Conservation (phyloP, 2,329 filamentous ascomycete genomes). For the Pseudogymnoascus sp. region DNA sequence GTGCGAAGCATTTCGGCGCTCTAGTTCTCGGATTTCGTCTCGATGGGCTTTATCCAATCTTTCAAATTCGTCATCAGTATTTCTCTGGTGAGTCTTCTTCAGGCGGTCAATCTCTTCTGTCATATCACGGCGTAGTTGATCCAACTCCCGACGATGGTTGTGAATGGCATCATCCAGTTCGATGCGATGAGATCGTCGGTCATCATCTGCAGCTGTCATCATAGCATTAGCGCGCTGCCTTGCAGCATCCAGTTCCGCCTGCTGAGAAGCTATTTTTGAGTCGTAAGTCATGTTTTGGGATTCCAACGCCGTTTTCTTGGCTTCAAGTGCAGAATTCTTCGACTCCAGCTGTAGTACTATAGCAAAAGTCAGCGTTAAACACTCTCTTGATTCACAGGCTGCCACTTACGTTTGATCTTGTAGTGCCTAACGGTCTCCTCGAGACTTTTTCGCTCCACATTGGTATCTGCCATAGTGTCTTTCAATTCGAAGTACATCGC, state of each 20-base stretch:
- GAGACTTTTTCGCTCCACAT: conserved; percentile 60
- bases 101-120: conserved; percentile 52
- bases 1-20: conserved; percentile 37
- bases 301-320: conserved; percentile 16
- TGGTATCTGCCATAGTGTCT: conserved; percentile 63
- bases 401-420: conserved; percentile 50
- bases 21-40: conserved; percentile 27
- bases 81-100: conserved; percentile 55
- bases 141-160: conserved; percentile 49
- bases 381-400: neutral
- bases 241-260: conserved; percentile 61
- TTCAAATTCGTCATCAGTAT: conserved; percentile 45
- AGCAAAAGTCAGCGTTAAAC: conserved; percentile 20
- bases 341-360: neutral
- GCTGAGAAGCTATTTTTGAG: conserved; percentile 45
- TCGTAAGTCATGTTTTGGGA: conserved; percentile 44
- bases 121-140: conserved; percentile 44
- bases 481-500: conserved; percentile 65
- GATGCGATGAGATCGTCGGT: conserved; percentile 45
- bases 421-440: conserved; percentile 70
- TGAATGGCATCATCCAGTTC: conserved; percentile 49
- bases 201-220: conserved; percentile 45
- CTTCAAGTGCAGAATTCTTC: neutral
- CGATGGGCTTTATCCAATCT: conserved; percentile 18
- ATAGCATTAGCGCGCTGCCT: conserved; percentile 46